Evolutionary conservation across 2,329 filamentous ascomycete genomes (phyloP).

Genomic region (Clarireedia monteithiana): DNA sequence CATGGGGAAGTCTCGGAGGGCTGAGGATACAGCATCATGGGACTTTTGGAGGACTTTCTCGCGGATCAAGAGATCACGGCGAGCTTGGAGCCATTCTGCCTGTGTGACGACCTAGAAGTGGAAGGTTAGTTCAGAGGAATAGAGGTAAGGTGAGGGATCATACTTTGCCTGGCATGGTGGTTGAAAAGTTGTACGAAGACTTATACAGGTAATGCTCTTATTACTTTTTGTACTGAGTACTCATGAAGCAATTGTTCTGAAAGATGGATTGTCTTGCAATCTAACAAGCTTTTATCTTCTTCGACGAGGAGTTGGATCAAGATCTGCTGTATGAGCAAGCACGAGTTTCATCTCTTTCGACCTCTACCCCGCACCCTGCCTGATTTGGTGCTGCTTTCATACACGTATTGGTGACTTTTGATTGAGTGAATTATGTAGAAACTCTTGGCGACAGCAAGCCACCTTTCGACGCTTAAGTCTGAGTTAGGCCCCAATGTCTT

Average conservation of each 20-base stretch:
- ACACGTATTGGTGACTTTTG: neutral
- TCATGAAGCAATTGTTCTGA: neutral
- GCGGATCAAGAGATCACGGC: conserved; percentile 30
- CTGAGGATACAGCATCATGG: conserved; percentile 25
- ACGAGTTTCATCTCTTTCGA: neutral
- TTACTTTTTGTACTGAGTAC: neutral
- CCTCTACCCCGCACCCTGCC: neutral
- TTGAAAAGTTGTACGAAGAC: neutral
- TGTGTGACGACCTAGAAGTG: conserved; percentile 25
- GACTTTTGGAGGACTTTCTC: conserved; percentile 31
- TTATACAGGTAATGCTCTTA: too few species aligned
- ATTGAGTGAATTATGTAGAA: neutral
- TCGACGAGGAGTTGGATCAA: neutral
- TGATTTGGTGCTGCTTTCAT: neutral
- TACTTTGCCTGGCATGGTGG: neutral
- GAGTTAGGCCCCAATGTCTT: neutral
- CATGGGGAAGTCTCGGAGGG: conserved; percentile 34
- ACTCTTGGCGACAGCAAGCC: neutral
- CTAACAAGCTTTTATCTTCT: neutral
- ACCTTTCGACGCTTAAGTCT: neutral
- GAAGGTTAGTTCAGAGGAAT: neutral
- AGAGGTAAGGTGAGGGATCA: too few species aligned
- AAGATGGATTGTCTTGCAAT: too few species aligned
- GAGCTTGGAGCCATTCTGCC: conserved; percentile 31
- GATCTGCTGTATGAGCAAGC: neutral